These are phyloP conservation scores for Suhomyces xylopsoci DNA, from an alignment of 805 yeast species.

Conservation along the genomic window DNA sequence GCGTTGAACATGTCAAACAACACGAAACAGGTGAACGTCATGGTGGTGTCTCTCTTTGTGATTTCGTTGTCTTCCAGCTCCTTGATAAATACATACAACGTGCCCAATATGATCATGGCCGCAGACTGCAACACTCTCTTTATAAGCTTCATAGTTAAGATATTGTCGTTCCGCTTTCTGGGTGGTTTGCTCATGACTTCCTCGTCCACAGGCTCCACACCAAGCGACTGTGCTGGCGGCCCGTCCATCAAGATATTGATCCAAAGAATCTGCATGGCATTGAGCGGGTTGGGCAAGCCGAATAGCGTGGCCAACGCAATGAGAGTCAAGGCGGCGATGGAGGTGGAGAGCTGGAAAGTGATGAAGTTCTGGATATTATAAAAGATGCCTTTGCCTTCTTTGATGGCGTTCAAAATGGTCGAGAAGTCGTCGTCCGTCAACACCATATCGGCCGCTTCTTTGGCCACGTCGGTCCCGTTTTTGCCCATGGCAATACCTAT, in stretches of 20 bases:
- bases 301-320: conserved; percentile 85
- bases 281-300: conserved; percentile 88
- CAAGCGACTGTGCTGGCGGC: conserved; percentile 96
- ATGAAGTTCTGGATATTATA: conserved; percentile 92
- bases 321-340: conserved; percentile 89
- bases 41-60: conserved; percentile 94
- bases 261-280: conserved; percentile 98
- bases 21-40: conserved; percentile 98
- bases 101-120: conserved; percentile 72
- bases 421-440: conserved; percentile 95
- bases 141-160: conserved; percentile 67
- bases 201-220: conserved; percentile 96
- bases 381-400: conserved; percentile 95
- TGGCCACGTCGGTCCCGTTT: conserved; percentile 97
- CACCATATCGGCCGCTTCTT: conserved; percentile 98
- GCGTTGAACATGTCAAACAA: conserved; percentile 97
- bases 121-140: conserved; percentile 78
- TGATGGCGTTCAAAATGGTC: conserved; percentile 77
- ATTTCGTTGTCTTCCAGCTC: conserved; percentile 84
- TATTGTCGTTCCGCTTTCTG: conserved; percentile 80
- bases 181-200: conserved; percentile 98
- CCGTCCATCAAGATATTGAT: conserved; percentile 98
- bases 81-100: conserved; percentile 77
- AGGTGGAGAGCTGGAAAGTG: conserved; percentile 93
- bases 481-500: conserved; percentile 93